Conservation (phyloP, 2,329 filamentous ascomycete species). For the Cadophora gregata region DNA sequence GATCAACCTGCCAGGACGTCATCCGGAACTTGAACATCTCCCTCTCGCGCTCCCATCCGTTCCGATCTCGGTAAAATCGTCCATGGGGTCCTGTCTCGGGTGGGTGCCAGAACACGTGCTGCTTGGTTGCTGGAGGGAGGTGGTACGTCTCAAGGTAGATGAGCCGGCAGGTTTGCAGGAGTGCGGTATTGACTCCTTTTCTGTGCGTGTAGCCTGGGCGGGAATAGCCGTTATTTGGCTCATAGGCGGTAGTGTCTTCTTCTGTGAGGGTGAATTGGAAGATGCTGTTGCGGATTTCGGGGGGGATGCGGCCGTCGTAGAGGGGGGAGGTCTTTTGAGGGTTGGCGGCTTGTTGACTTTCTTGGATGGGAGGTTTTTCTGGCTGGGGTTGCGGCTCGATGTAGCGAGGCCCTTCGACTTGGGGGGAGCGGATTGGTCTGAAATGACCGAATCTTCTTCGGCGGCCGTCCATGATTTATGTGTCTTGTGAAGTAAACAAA, state of each 20-base stretch:
- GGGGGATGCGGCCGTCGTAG: constrained; percentile 35
- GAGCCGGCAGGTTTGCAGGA: constrained; percentile 36
- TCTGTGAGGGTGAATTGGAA: constrained; percentile 34
- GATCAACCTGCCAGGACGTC: constrained; percentile 25
- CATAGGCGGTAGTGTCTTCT: constrained; percentile 11
- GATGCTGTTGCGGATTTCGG: constrained; percentile 35
- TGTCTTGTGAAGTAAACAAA: background rate
- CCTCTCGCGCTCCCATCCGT: constrained; percentile 14
- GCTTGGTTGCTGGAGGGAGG: constrained; percentile 29
- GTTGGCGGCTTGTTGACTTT: background rate
- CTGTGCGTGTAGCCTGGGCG: constrained; percentile 31
- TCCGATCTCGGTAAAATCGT: background rate
- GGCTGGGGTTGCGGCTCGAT: background rate
- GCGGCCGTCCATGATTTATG: constrained; percentile 3
- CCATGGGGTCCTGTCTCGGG: constrained; percentile 18
- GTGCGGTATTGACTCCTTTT: constrained; percentile 24
- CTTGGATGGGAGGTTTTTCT: background rate
- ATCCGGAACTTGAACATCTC: constrained; percentile 22
- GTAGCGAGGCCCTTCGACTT: background rate
- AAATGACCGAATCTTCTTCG: constrained; percentile 9
- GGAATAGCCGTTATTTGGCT: constrained; percentile 20
- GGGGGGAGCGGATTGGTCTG: background rate
- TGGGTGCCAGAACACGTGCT: constrained; percentile 36
- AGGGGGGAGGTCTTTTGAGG: constrained; percentile 32
- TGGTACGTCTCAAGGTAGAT: constrained; percentile 38